Evolutionary conservation across 306 rosid species (phyloP), one percentile per base, ranked within the genome.

Genomic region (Vigna reflexopilosa): DNA sequence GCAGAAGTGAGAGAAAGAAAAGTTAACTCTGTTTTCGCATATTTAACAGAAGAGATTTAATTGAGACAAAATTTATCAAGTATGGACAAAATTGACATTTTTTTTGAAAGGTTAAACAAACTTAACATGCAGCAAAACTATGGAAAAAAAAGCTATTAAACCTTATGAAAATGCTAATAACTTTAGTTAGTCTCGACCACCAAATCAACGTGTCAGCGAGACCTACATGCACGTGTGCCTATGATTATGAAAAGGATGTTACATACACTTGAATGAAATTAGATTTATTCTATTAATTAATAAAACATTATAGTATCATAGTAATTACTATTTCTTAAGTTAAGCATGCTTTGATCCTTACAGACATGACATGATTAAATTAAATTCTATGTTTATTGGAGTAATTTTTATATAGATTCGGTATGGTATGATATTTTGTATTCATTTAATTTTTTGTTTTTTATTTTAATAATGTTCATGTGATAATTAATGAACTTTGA

Each of bases 141-240:
- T 0, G 1, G 0, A 20, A 20, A 20, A 20, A 20, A 0, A 20
- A 1, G 0, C 22, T 20, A 20, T 20, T 20, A 20, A 20, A 20
- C 22, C 22, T 20, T 20, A 20, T 20, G 20, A 0, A 59, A n/a
- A 74, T 28, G n/a, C 5, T 1, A 19, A 10, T 32, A 28, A 32
- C 28, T 16, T 44, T 44, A 2, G 28, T 45, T 16, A n/a, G 48
- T 45, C 6, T 50, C 64, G 80, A 76, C 72, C 72, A 76, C 72
- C 22, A 30, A 26, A 75, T 16, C 34, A 47, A 61, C 47, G 36
- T 45, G 49, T 6, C 47, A 20, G 4, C 48, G 22, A 1, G 22
- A 20, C 22, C 22, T 20, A 20, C 22, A 20, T 20, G 77, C 67
- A 72, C 77, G 77, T 38, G 67, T 73, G 67, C 16, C 26, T 40